phyloP scores from a whole-genome alignment of 768 basidiomycete genomes.

The Scleroderma citrinum region DNA sequence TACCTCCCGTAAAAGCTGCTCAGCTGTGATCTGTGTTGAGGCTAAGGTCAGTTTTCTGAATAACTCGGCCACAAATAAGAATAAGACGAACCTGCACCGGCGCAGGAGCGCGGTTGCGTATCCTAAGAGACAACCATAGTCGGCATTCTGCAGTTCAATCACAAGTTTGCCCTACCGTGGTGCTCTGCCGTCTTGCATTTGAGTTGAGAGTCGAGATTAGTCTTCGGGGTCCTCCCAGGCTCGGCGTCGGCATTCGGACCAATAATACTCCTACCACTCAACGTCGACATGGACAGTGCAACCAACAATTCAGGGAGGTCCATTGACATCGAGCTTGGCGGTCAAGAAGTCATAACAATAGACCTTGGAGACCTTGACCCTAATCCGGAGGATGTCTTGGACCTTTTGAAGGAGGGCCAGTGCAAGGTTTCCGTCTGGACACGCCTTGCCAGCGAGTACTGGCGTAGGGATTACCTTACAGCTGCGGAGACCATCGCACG shows the following conservation, averaged over 20 bases:
- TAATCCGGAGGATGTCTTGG: conserved; percentile 67
- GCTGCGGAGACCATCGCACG: conserved; percentile 73
- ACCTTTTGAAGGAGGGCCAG: conserved; percentile 65
- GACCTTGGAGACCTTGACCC: conserved; percentile 85
- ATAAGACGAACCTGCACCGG: conserved; percentile 68
- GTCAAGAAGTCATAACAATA: conserved; percentile 83
- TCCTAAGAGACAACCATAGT: conserved; percentile 38
- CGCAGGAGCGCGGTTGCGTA: conserved; percentile 95
- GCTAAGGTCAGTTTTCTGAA: conserved; percentile 11
- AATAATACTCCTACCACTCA: too few species aligned
- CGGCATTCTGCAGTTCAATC: conserved; percentile 1
- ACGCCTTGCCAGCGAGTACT: conserved; percentile 82
- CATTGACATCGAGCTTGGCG: conserved; percentile 73
- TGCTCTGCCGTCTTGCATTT: conserved; percentile 77
- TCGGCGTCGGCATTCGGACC: not conserved
- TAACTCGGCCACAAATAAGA: not conserved
- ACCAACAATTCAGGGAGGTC: conserved; percentile 23
- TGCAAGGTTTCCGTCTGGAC: conserved; percentile 76
- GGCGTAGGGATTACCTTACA: conserved; percentile 68
- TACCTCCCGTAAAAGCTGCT: conserved; percentile 94
- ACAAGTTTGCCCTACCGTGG: conserved; percentile 46
- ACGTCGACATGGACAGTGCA: not conserved
- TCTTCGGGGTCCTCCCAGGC: not conserved
- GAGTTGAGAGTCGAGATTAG: conserved; percentile 1
- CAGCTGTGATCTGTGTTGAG: conserved; percentile 80